Evolutionary conservation across 2,329 filamentous ascomycete species (phyloP), one percentile per base, ranked within the genome.

Genomic region (Pseudocercospora ulei): DNA sequence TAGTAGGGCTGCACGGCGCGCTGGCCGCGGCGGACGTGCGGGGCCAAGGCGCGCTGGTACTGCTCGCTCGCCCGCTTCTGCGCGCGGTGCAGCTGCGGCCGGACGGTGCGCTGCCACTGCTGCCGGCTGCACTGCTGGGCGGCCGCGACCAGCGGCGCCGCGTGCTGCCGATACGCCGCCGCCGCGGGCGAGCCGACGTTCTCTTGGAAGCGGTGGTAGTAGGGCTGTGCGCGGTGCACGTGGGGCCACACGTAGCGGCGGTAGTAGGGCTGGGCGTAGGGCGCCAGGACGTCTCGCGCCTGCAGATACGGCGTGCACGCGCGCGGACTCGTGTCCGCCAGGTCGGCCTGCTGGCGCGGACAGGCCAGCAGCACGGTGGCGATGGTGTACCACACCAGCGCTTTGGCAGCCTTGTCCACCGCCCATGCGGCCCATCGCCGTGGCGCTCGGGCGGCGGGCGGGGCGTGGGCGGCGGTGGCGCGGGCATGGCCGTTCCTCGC

Each of bases 311-410:
- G 79, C 56, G 79, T 79, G 72, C 90, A 98, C 46, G 96, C 73
- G 48, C 67, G 71, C 1, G 87, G 82, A 1, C 84, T 82, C 18
- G 70, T 64, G 16, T 80, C 74, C 53, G 75, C 73, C 55, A 90
- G 74, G 16, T 75, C 71, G 17, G 78, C 72, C 44, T 79, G 64
- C 5, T 74, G 75, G 2, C 77, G 68, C 7, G 88, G 88, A 61
- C 88, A 98, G 45, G 80, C 76, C 60, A 98, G 82, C 43, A 88
- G 64, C 39, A 90, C 66, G 14, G 82, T 90, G 45, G 86, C 62
- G 48, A 96, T 77, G 22, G 78, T 72, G 60, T 90, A 93, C 88
- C 88, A 98, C 12, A 84, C 80, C 41, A 79, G 62, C 28, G 95
- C 62, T 55, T 88, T 59, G 39, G 51, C 18, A 16, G 29, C 41